Percentiles rank a stretch among this genome's conserved stretches.
phyloP scores from a whole-genome alignment of 176 grass and related monocot genomes.

The Oryza rufipogon region DNA sequence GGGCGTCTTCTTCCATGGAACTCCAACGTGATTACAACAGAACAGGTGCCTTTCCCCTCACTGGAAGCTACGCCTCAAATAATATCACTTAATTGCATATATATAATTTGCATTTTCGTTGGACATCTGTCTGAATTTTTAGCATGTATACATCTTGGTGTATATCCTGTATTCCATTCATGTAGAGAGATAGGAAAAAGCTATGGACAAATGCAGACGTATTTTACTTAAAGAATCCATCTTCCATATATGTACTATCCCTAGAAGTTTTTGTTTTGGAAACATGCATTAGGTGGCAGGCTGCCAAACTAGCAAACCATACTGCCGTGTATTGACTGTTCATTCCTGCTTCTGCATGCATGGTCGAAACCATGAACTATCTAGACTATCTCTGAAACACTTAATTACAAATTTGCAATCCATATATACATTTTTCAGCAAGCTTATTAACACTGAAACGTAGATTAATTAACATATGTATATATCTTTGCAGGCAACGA shows the following conservation, averaged over 20 bases:
- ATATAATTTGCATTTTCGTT: not conserved
- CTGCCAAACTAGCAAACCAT: conserved; percentile 38
- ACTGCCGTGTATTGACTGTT: conserved; percentile 46
- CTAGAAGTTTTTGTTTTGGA: conserved; percentile 36
- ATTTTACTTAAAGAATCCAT: conserved; percentile 13
- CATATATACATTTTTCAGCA: not conserved
- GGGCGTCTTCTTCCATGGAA: conserved; percentile 27
- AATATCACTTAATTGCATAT: not conserved
- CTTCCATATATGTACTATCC: conserved; percentile 2
- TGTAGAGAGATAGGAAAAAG: not conserved
- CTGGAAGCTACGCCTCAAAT: not conserved
- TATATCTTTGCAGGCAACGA: not conserved
- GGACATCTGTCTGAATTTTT: not conserved
- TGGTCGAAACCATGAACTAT: not conserved
- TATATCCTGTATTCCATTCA: not conserved
- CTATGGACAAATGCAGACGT: not conserved
- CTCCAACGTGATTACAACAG: conserved; percentile 2
- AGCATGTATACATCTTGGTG: not conserved
- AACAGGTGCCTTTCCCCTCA: conserved; percentile 17
- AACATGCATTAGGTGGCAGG: conserved; percentile 36
- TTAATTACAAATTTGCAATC: not conserved
- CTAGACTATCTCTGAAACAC: not conserved
- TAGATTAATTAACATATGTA: not conserved
- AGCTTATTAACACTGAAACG: too few relatives aligned
- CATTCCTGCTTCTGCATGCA: not conserved